Conservation (phyloP, 352 stramenopile genomes). For the Globisporangium recalcitrans region DNA sequence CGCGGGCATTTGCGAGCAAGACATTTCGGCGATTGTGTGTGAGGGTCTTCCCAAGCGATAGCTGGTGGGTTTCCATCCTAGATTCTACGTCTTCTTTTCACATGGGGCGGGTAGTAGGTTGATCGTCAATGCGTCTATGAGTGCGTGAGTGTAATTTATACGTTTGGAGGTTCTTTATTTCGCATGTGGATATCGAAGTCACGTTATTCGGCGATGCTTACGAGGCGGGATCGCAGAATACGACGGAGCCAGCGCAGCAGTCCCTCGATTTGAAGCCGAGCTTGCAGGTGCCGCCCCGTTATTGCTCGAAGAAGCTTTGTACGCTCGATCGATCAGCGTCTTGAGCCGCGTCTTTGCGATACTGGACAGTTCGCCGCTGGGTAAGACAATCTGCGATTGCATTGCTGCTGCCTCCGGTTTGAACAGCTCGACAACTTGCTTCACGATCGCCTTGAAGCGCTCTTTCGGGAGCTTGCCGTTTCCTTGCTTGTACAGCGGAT, state of each 20-base stretch:
- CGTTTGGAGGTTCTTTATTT: background rate
- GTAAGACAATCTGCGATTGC: conserved; percentile 47
- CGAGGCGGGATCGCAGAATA: conserved; percentile 38
- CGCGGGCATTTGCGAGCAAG: conserved; percentile 35
- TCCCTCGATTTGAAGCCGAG: conserved; percentile 17
- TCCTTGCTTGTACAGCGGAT: conserved; percentile 69
- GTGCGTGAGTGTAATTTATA: background rate
- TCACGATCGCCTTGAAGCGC: conserved; percentile 75
- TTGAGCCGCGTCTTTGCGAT: conserved; percentile 67
- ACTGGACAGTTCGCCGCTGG: conserved; percentile 37
- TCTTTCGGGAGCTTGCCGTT: conserved; percentile 63
- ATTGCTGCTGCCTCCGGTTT: conserved; percentile 46
- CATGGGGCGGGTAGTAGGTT: background rate
- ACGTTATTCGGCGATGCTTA: conserved; percentile 32
- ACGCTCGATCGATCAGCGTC: conserved; percentile 66
- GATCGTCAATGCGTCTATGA: background rate
- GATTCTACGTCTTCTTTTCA: conserved; percentile 2
- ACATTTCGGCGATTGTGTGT: conserved; percentile 27
- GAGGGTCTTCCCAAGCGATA: conserved; percentile 1
- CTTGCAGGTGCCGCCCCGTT: background rate
- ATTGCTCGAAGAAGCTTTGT: conserved; percentile 30
- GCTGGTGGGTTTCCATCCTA: background rate
- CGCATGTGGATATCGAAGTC: background rate
- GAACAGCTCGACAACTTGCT: conserved; percentile 59
- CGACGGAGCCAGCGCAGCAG: conserved; percentile 19